Evolutionary conservation across 306 rosid genomes (phyloP).

Genomic region (Vigna angularis): DNA sequence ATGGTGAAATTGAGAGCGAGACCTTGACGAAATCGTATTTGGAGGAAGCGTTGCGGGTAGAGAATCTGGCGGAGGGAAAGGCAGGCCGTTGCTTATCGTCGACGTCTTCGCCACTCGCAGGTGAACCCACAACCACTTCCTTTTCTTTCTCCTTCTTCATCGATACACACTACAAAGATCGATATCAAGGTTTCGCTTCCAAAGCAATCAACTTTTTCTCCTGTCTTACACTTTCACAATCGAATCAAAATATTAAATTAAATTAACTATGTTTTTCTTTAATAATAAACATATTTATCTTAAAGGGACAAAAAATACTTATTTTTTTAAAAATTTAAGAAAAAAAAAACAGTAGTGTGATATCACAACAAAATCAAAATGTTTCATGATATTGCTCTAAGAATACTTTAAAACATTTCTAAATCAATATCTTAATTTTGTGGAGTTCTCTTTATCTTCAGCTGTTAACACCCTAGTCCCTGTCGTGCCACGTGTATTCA

Average conservation of each 20-base stretch:
- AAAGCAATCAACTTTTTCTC: neutral
- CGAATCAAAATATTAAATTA: too few relatives aligned
- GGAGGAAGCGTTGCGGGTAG: slow-evolving; percentile 87
- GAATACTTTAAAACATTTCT: neutral
- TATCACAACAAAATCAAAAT: too few relatives aligned
- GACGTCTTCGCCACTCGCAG: slow-evolving; percentile 55
- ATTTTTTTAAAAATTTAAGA: too few relatives aligned
- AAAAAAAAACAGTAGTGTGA: too few relatives aligned
- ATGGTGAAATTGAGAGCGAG: slow-evolving; percentile 23
- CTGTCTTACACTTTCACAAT: neutral
- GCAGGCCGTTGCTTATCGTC: slow-evolving; percentile 50
- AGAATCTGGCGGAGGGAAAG: slow-evolving; percentile 59
- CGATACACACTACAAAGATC: too few relatives aligned
- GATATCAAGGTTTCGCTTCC: neutral
- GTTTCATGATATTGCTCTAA: neutral
- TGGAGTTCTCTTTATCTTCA: too few relatives aligned
- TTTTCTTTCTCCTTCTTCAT: slow-evolving; percentile 50
- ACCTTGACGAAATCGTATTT: slow-evolving; percentile 97
- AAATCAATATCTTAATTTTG: too few relatives aligned
- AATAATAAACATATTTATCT: too few relatives aligned
- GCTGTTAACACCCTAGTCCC: too few relatives aligned
- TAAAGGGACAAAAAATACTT: too few relatives aligned
- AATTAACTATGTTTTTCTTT: too few relatives aligned
- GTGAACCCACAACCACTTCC: slow-evolving; percentile 45
- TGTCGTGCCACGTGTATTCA: neutral